Conservation (phyloP, 805 yeast species). For the Nakazawaea populi region DNA sequence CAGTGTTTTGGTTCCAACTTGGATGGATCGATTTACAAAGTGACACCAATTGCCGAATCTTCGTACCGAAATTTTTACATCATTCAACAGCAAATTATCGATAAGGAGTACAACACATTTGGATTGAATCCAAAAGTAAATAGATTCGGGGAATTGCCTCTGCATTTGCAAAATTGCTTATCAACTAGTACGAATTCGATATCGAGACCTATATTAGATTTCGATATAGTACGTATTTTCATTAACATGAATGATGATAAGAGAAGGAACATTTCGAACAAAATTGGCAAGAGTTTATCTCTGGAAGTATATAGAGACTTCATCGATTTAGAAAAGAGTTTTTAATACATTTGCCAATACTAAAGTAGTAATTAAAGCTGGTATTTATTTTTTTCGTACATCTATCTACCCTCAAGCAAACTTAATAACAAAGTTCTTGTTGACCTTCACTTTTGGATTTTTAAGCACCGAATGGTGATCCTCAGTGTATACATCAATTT, state of each 20-base stretch:
- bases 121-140: conserved; percentile 81
- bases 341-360: neutral
- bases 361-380: too few relatives aligned
- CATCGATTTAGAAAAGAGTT: conserved; percentile 40
- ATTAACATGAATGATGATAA: conserved; percentile 51
- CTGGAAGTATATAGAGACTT: conserved; percentile 66
- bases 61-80: conserved; percentile 77
- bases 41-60: conserved; percentile 70
- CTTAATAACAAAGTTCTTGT: conserved; percentile 39
- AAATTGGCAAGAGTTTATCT: conserved; percentile 52
- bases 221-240: conserved; percentile 48
- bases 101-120: conserved; percentile 63
- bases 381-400: too few relatives aligned
- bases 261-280: conserved; percentile 46
- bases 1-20: conserved; percentile 66
- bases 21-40: conserved; percentile 75
- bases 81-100: conserved; percentile 81
- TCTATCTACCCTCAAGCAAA: neutral
- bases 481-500: conserved; percentile 22
- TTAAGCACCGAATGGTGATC: conserved; percentile 30
- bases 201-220: conserved; percentile 61
- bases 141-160: conserved; percentile 34
- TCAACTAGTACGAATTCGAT: conserved; percentile 30
- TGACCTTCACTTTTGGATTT: conserved; percentile 44
- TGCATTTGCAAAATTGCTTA: conserved; percentile 4